A percentile compares a stretch with the other conserved stretches of the same genome.
Evolutionary conservation across 805 yeast genomes (phyloP).

Genomic region (Zygoascus bituminiphila): DNA sequence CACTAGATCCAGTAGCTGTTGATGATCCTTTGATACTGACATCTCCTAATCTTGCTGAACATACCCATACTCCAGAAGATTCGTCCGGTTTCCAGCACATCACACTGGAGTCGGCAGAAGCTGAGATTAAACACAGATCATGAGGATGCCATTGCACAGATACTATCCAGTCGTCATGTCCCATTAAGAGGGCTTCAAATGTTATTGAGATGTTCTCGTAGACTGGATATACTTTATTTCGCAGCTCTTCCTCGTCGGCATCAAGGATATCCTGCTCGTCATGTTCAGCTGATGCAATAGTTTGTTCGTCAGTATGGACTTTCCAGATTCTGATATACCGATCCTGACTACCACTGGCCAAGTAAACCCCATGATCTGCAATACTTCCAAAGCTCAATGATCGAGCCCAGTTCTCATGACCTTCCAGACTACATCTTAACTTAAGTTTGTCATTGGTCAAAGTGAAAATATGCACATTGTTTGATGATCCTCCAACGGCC

Average conservation of each 20-base stretch:
- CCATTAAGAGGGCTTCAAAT: conserved; percentile 91
- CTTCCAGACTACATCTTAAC: conserved; percentile 33
- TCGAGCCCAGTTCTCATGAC: conserved; percentile 97
- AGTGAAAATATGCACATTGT: conserved; percentile 46
- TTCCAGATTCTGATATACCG: conserved; percentile 88
- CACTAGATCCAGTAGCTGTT: conserved; percentile 93
- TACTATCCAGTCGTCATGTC: conserved; percentile 97
- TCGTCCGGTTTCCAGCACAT: conserved; percentile 92
- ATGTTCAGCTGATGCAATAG: conserved; percentile 36
- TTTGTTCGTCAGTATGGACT: conserved; percentile 28
- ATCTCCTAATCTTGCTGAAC: conserved; percentile 77
- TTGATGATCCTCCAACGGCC: conserved; percentile 30
- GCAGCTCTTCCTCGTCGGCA: conserved; percentile 41
- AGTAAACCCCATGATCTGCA: conserved; percentile 35
- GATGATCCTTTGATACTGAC: conserved; percentile 93
- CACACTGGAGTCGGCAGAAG: conserved; percentile 87
- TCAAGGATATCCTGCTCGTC: conserved; percentile 36
- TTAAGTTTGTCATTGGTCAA: conserved; percentile 41
- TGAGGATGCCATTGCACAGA: conserved; percentile 74
- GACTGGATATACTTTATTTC: conserved; percentile 68
- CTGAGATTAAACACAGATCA: conserved; percentile 56
- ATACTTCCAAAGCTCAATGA: conserved; percentile 52
- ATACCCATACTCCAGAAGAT: conserved; percentile 84
- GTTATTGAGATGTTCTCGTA: conserved; percentile 41
- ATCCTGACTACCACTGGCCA: conserved; percentile 92